These are phyloP conservation scores for Pulveroboletus frians DNA, from an alignment of 768 basidiomycete genomes.

Conservation along the genomic window DNA sequence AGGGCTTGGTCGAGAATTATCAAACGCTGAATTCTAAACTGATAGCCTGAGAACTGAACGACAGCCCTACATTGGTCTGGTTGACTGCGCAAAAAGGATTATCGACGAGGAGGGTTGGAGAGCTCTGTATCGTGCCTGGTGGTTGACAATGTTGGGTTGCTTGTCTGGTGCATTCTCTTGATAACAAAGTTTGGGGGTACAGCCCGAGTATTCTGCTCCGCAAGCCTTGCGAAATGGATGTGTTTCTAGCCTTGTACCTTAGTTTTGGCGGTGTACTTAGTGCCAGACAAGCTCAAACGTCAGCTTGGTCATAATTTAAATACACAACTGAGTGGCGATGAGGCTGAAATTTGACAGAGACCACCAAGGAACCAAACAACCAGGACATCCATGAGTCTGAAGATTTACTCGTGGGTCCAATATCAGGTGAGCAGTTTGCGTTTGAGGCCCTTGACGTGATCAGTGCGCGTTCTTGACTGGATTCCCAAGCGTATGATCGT, in stretches of 20 bases:
- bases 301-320: too few species aligned
- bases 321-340: too few species aligned
- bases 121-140: constrained; percentile 80
- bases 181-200: not conserved
- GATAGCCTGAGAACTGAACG: constrained; percentile 65
- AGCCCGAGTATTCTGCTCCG: not conserved
- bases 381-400: too few species aligned
- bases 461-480: too few species aligned
- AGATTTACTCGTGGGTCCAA: too few species aligned
- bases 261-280: too few species aligned
- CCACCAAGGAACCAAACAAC: too few species aligned
- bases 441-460: too few species aligned
- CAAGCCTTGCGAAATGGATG: not conserved
- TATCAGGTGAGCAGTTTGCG: too few species aligned
- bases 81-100: constrained; percentile 73
- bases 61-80: constrained; percentile 71
- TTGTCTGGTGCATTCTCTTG: constrained; percentile 46
- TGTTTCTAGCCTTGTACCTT: not conserved
- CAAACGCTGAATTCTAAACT: not conserved
- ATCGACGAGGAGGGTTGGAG: constrained; percentile 72
- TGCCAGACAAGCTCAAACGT: too few species aligned
- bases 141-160: constrained; percentile 68
- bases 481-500: too few species aligned
- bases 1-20: not conserved
- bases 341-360: too few species aligned